Base-by-base conservation (phyloP, 768 basidiomycete species). In the Kwoniella botswanensis region DNA sequence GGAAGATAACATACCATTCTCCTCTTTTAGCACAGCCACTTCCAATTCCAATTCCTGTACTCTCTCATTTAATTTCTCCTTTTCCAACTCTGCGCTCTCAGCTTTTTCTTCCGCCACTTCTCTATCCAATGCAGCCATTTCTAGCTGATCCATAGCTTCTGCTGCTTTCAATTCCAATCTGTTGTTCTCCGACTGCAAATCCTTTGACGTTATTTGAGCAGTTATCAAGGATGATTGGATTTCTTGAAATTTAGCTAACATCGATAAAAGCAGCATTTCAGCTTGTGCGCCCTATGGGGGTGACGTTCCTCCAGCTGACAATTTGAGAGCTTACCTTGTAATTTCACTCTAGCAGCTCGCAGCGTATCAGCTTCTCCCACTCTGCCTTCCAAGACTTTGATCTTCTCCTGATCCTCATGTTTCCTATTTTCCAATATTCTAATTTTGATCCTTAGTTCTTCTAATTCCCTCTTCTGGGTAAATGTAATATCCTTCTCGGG, bases 101-200 rank as follows among this genome's bases (percentile, higher is more conserved):
- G 92, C 90, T 70, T 89, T 89, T 83, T 98, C 96, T 80, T 98
- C 97, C 0, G 96, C 95, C 50, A 98, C 90, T 82, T 99, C 97
- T 84, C 93, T 94, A 82, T 99, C 97, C 75, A 99, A 84, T 88
- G 92, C 92, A 2, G 90, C 87, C 91, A 98, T 94, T 85, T 99
- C 97, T 50, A 98, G 85, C 79, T 95, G 93, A 68, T 98, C 96
- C 63, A 92, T 89, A 1, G 91, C 82, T 81, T 98, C 96, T 2
- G 90, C 84, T 1, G 92, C 85, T 24, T 92, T 87, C 17, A 85
- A 85, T 73, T 95, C 92, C 43, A 93, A 85, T 43, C 90, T 87
- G 0, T 89, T 86, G n/a, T 93, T 85, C 70, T 93, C 91, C 71
- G 91, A 87, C 9, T 89, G 84, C 15, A 85, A 78, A 75, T 96